phyloP scores from a whole-genome alignment of 2,329 filamentous ascomycete species.

The Aureobasidium zeae region DNA sequence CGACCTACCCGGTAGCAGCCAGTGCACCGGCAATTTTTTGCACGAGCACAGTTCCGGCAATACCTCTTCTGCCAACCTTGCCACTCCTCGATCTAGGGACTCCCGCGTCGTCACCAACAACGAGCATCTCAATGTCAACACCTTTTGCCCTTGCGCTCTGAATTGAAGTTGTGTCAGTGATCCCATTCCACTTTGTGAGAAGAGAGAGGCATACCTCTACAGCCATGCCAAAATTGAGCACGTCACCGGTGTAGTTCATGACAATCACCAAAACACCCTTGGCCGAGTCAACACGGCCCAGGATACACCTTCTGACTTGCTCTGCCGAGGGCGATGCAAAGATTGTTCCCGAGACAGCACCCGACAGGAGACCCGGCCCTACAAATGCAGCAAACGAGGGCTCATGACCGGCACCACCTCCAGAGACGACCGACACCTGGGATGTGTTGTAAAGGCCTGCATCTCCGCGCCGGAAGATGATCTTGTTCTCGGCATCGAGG shows the following conservation, averaged over 20 bases:
- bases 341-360: conserved; percentile 76
- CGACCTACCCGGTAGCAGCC: conserved; percentile 56
- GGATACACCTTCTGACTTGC: conserved; percentile 70
- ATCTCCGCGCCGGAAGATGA: conserved; percentile 63
- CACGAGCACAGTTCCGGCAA: conserved; percentile 86
- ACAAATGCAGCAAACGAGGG: conserved; percentile 82
- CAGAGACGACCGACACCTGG: conserved; percentile 73
- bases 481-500: conserved; percentile 70
- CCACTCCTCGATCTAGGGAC: conserved; percentile 73
- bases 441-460: conserved; percentile 29
- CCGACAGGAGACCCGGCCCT: conserved; percentile 68
- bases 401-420: conserved; percentile 84
- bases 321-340: conserved; percentile 75
- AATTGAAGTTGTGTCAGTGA: conserved; percentile 60
- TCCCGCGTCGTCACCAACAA: conserved; percentile 85
- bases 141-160: conserved; percentile 61
- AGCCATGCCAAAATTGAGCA: conserved; percentile 18
- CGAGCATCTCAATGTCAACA: conserved; percentile 73
- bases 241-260: conserved; percentile 59
- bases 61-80: conserved; percentile 86
- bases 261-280: conserved; percentile 80
- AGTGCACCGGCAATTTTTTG: conserved; percentile 81
- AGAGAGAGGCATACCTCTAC: conserved; percentile 1
- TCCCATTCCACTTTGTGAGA: conserved; percentile 29
- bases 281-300: conserved; percentile 59